phyloP scores from a whole-genome alignment of 257 asterid genomes.

The Nicotiana tomentosiformis region DNA sequence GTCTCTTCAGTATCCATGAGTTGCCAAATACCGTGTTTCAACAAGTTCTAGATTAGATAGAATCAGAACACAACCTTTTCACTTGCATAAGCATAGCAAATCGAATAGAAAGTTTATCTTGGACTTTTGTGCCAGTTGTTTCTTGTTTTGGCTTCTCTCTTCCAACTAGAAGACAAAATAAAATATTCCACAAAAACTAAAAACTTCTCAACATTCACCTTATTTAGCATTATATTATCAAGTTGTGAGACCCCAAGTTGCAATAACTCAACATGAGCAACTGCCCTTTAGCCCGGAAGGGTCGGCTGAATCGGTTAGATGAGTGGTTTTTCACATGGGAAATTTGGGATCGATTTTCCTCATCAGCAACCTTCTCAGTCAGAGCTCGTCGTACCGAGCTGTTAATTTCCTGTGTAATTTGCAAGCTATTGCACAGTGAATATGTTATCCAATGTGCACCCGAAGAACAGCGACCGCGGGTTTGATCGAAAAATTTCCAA shows the following conservation, averaged over 20 bases:
- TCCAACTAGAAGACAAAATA: neutral
- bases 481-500: no score
- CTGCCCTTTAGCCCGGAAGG: neutral
- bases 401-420: no score
- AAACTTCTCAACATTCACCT: neutral
- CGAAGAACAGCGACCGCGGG: no score
- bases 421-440: no score
- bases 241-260: neutral
- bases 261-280: neutral
- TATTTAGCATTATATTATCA: neutral
- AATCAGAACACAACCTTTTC: neutral
- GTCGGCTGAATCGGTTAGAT: no score
- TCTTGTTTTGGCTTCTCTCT: neutral
- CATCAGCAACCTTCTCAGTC: no score
- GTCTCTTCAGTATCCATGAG: neutral
- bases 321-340: no score
- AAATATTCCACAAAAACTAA: neutral
- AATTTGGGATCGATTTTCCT: no score
- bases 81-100: neutral
- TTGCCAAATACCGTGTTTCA: no score
- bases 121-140: neutral
- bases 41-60: neutral
- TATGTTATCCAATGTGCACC: no score
- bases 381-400: no score
- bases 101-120: neutral